A percentile compares a stretch with the other conserved stretches of the same genome.
These are phyloP conservation scores for Dioscorea zingiberensis DNA, from an alignment of 106 monocot species.

Conservation along the genomic window DNA sequence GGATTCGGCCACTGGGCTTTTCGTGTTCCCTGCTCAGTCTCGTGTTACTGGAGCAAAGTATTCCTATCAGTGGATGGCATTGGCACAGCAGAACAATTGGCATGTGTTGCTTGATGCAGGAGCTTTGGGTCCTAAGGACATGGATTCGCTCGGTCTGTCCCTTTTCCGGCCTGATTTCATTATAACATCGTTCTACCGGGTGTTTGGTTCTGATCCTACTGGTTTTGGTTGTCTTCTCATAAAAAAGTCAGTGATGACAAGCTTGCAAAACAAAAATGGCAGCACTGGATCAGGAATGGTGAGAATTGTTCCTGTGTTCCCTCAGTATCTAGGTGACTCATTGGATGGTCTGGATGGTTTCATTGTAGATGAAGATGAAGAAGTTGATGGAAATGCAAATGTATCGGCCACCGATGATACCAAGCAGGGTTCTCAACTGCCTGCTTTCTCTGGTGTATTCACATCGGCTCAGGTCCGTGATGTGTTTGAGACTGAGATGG, in stretches of 20 bases:
- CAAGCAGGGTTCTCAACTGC: constrained; percentile 49
- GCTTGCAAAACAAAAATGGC: constrained; percentile 72
- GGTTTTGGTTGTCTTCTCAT: constrained; percentile 95
- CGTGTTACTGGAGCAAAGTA: constrained; percentile 89
- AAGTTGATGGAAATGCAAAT: constrained; percentile 37
- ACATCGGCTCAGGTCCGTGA: constrained; percentile 82
- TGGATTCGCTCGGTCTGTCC: constrained; percentile 93
- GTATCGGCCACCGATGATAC: constrained; percentile 16
- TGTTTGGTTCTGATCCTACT: constrained; percentile 79
- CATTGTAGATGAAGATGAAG: constrained; percentile 48
- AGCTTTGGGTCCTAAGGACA: constrained; percentile 92
- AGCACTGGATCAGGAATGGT: constrained; percentile 92
- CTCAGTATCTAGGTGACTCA: constrained; percentile 91
- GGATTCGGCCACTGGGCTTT: constrained; percentile 75
- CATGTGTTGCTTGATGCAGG: constrained; percentile 98
- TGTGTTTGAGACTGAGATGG: constrained; percentile 76
- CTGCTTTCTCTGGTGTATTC: constrained; percentile 91
- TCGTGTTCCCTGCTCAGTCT: constrained; percentile 93
- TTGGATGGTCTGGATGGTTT: constrained; percentile 61
- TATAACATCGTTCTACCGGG: constrained; percentile 93
- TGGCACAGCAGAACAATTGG: constrained; percentile 98
- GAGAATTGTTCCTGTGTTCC: constrained; percentile 77
- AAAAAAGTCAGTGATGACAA: constrained; percentile 81
- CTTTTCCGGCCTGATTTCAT: constrained; percentile 96
- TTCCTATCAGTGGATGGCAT: constrained; percentile 98